A percentile compares a stretch with the other conserved stretches of the same genome.
Conservation (phyloP, 202 grass and related monocot genomes). For the Cymbopogon flexuosus region DNA sequence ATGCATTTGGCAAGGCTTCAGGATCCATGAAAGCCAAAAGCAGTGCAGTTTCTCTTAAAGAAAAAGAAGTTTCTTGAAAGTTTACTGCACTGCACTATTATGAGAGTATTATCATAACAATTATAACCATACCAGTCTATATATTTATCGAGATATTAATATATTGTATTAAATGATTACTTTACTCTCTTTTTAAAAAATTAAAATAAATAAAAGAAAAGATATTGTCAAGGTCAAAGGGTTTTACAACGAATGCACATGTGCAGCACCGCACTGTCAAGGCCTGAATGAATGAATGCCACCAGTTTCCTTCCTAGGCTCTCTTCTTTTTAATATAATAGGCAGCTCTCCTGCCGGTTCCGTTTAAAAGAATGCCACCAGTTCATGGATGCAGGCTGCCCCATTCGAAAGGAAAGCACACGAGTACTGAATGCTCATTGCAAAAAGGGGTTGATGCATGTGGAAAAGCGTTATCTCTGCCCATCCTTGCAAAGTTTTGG, state of each 20-base stretch:
- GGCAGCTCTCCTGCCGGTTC: too few relatives aligned
- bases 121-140: neutral
- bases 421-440: neutral
- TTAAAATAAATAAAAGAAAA: neutral
- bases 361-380: neutral
- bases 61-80: neutral
- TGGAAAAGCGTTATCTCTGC: neutral
- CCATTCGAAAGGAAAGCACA: slow-evolving; percentile 3
- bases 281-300: slow-evolving; percentile 9
- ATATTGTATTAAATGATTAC: too few relatives aligned
- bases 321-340: too few relatives aligned
- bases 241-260: neutral
- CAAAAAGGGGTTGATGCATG: neutral
- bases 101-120: neutral
- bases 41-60: neutral
- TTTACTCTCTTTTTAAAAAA: neutral
- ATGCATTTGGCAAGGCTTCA: neutral
- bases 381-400: too few relatives aligned
- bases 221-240: neutral
- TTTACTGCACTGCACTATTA: too few relatives aligned
- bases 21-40: neutral
- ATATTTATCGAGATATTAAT: neutral
- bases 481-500: neutral
- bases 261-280: too few relatives aligned
- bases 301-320: too few relatives aligned